Conservation (phyloP, 148 eudicot genomes). For the Nyssa sinensis region DNA sequence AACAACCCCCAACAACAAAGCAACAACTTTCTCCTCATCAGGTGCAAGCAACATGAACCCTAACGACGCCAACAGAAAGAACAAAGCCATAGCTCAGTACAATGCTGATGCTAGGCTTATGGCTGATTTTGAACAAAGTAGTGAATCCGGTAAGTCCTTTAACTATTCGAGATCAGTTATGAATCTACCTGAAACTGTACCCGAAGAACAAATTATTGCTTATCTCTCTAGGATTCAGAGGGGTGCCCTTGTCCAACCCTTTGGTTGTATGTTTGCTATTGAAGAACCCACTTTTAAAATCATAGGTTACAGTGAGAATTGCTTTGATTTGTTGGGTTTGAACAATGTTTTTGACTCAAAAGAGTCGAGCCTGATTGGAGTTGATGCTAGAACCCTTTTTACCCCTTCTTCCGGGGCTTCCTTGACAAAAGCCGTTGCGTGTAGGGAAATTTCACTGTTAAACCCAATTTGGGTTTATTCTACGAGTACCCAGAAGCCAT, state of each 20-base stretch:
- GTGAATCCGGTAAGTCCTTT: conserved; percentile 33
- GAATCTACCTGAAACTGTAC: conserved; percentile 13
- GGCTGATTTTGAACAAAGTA: conserved; percentile 37
- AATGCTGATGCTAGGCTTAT: conserved; percentile 34
- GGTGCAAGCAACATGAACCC: conserved; percentile 25
- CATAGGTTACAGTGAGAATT: conserved; percentile 38
- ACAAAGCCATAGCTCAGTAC: conserved; percentile 24
- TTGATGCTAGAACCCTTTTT: conserved; percentile 43
- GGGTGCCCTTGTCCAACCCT: conserved; percentile 41
- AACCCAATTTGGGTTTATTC: conserved; percentile 45
- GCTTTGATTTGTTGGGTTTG: conserved; percentile 34
- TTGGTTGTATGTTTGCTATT: conserved; percentile 44
- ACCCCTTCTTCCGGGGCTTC: conserved; percentile 27
- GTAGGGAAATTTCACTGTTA: conserved; percentile 28
- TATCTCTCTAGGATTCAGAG: conserved; percentile 40
- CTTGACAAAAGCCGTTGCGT: conserved; percentile 23
- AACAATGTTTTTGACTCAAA: conserved; percentile 8
- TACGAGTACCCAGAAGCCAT: conserved; percentile 29
- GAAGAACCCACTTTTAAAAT: conserved; percentile 32
- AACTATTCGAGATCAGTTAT: conserved; percentile 27
- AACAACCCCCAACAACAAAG: not conserved
- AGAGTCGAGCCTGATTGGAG: conserved; percentile 23
- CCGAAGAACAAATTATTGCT: conserved; percentile 30
- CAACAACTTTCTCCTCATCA: conserved; percentile 9
- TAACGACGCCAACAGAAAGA: not conserved